Base-by-base conservation (phyloP, 768 basidiomycete species). In the Mycena chlorophos region DNA sequence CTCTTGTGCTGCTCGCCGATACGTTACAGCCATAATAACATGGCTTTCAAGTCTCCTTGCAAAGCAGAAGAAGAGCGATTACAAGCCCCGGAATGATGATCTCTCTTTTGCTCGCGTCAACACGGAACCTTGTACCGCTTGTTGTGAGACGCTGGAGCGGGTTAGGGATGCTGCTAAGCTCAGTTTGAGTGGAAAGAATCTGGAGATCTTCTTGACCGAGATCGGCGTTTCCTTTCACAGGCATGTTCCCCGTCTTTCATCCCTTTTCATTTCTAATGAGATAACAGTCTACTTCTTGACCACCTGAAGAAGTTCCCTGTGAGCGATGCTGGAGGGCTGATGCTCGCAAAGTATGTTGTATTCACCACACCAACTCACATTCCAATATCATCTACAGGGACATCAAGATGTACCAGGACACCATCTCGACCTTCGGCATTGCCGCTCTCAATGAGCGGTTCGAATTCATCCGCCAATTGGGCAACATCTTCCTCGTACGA, bases 231-330 rank as follows among this genome's bases (percentile, higher is more conserved):
- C 90, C 13, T 98, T 99, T 78, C 96, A 99, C 64, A 86, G 89
- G 94, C 84, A 40, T 39, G 10, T n/a, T 48, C 38, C 30, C n/a
- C 23, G 2, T 17, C 29, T 17, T 20, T 31, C 49, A 19, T 20
- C 14, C 14, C 16, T 27, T n/a, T 45, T 4, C 25, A n/a, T 19
- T 6, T 38, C 63, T 30, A 56, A 22, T 38, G 19, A 22, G 23
- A 60, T 46, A 39, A 6, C 46, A 97, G 96, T 55, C 78, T 95
- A 13, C 80, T 99, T 5, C 79, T 99, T 47, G 97, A 98, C 37
- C 97, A 99, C 68, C 78, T 97, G 53, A 89, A 90, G 66, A 98
- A 93, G 72, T 98, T 98, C 74, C 91, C 94, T 2, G 94, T 99
- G 51, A 97, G 89, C 62, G 94, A 95, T 1, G 94, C 94, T 1